Conservation (phyloP, 305 asterid genomes). For the Andrographis paniculata region DNA sequence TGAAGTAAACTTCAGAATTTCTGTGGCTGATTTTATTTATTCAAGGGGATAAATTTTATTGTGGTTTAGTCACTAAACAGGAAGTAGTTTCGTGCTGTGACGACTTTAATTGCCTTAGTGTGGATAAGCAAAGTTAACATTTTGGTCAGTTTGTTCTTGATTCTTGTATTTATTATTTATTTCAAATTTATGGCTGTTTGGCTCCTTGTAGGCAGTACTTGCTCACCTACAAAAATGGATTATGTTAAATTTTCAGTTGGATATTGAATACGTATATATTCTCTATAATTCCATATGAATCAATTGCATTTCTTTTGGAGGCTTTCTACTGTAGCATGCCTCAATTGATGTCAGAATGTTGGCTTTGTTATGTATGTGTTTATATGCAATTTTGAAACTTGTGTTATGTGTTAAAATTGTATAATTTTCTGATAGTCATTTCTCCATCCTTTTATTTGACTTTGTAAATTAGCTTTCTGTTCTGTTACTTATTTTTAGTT, state of each 20-base stretch:
- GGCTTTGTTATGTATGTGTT: constrained; percentile 13
- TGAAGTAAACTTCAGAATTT: background rate
- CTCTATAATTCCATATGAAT: background rate
- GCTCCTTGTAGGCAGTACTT: too few species aligned
- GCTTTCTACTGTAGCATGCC: background rate
- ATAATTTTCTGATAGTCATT: background rate
- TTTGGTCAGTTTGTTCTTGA: background rate
- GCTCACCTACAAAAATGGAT: too few species aligned
- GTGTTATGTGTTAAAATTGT: constrained; percentile 2
- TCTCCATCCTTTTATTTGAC: constrained; percentile 6
- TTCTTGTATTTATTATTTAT: too few species aligned
- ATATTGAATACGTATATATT: background rate
- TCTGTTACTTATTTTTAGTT: constrained; percentile 6
- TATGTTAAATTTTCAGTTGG: background rate
- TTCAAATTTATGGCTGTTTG: too few species aligned
- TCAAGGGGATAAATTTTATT: background rate
- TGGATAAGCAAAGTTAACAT: too few species aligned
- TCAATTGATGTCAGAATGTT: background rate
- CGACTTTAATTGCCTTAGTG: too few species aligned
- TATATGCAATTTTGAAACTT: constrained; percentile 5
- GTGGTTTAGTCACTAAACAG: too few species aligned
- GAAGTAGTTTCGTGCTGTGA: too few species aligned
- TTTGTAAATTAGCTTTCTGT: constrained; percentile 2
- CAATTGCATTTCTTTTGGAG: too few species aligned
- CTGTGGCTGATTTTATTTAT: background rate